Evolutionary conservation across 371 early-diverging fungal genomes (phyloP), one percentile per base, ranked within the genome.

Genomic region (Phascolomyces articulosus): DNA sequence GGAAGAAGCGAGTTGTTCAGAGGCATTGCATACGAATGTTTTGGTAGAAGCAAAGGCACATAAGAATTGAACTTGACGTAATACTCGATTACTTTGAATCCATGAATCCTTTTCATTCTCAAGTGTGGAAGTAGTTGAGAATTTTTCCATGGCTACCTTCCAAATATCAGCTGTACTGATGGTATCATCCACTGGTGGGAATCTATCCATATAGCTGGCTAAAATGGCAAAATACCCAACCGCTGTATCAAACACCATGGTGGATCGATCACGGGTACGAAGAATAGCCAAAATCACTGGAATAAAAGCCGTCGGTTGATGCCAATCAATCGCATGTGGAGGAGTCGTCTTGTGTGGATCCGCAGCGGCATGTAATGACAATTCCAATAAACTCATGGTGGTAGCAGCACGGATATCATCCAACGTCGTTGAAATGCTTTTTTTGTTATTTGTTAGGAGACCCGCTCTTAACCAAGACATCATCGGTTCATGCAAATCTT

Each of bases 261-360:
- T 26, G 7, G 28, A 24, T n/a, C n/a, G n/a, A 26, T 28, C 26
- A 16, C 21, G 44, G 13, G 55, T 63, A 21, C 72, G 65, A 15
- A 72, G 29, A 2, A 75, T 58, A 1, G 77, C 75, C 11, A 63
- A 62, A 15, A 77, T 60, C 2, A 74, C 69, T 23, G 77, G 77
- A 20, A 80, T 34, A 53, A 81, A 85, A 2, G 85, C 79, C 0
- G 74, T 75, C 0, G 84, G 79, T 56, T 87, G 85, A 55, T 82
- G 82, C 87, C 87, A 87, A 24, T 77, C 81, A 26, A 87, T 79
- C 1, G 82, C 82, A 63, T 85, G 85, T 40, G 78, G 80, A 21
- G 87, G 87, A 2, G 69, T 67, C 0, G 84, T 83, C 28, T 78
- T 75, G 58, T 85, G 87, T 18, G 79, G 83, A 66, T 87, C 85